A percentile compares a stretch with the other conserved stretches of the same genome.
phyloP scores from a whole-genome alignment of 129 eudicot species.

The Ambrosia trifida region DNA sequence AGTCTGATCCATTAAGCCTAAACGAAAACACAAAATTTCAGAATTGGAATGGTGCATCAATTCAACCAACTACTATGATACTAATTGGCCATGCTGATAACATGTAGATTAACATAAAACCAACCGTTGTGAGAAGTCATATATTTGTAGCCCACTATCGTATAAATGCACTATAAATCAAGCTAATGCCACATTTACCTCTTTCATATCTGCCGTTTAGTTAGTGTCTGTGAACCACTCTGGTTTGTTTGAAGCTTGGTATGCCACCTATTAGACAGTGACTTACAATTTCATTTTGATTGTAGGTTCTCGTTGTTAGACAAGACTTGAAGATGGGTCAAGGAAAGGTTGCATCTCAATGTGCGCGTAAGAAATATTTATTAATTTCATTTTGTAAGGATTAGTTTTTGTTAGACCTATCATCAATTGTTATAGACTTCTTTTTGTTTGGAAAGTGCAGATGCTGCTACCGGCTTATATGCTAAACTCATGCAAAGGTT shows the following conservation, averaged over 20 bases:
- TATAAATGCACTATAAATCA: too few species aligned
- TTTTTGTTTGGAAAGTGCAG: slow-evolving; percentile 42
- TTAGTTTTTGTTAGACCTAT: background rate
- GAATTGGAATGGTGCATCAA: too few species aligned
- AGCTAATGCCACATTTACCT: too few species aligned
- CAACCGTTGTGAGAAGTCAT: too few species aligned
- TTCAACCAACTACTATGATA: too few species aligned
- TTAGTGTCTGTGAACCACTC: background rate
- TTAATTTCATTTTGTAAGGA: background rate
- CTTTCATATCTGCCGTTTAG: background rate
- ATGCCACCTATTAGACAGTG: background rate
- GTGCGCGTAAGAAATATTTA: slow-evolving; percentile 78
- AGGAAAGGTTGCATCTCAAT: slow-evolving; percentile 96
- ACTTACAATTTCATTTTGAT: slow-evolving; percentile 4
- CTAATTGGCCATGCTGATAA: too few species aligned
- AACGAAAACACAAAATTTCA: too few species aligned
- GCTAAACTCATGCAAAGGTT: slow-evolving; percentile 82
- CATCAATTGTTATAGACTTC: background rate
- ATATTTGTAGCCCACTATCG: too few species aligned
- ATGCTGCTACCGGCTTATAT: slow-evolving; percentile 94
- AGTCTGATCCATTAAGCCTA: too few species aligned
- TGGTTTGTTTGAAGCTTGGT: background rate
- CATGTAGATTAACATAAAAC: too few species aligned
- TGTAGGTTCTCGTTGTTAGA: slow-evolving; percentile 93
- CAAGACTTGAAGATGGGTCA: slow-evolving; percentile 96